Percentiles rank a stretch among this genome's conserved stretches.
These are phyloP conservation scores for Entomortierella chlamydospora DNA, from an alignment of 192 early-diverging fungal genomes.

Conservation along the genomic window DNA sequence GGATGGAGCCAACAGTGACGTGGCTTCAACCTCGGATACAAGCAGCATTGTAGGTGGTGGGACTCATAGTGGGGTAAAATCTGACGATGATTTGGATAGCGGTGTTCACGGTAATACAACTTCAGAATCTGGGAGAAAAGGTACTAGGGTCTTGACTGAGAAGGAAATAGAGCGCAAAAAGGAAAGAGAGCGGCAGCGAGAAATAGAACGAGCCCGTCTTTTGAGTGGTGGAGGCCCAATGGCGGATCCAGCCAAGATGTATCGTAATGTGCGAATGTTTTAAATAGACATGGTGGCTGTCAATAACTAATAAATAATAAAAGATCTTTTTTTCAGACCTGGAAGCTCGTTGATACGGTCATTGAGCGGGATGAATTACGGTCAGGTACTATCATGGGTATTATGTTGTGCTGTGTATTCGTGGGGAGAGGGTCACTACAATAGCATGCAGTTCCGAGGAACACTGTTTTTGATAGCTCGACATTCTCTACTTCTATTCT, in stretches of 20 bases:
- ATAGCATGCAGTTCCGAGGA: too few species aligned
- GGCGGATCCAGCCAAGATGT: constrained; percentile 48
- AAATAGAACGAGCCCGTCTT: constrained; percentile 33
- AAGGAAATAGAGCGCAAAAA: constrained; percentile 27
- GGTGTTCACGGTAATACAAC: neutral
- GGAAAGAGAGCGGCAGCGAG: constrained; percentile 26
- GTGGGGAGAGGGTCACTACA: too few species aligned
- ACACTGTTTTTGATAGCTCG: too few species aligned
- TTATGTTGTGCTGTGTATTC: too few species aligned
- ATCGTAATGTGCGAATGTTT: constrained; percentile 50
- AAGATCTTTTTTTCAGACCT: too few species aligned
- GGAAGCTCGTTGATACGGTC: too few species aligned
- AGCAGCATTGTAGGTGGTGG: constrained; percentile 16
- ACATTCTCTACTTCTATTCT: too few species aligned
- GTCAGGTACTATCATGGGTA: too few species aligned
- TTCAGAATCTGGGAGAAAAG: neutral
- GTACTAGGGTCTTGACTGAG: constrained; percentile 9
- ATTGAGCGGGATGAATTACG: too few species aligned
- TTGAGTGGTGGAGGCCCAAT: constrained; percentile 34
- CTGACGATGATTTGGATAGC: neutral
- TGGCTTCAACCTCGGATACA: constrained; percentile 33
- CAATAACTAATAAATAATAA: too few species aligned
- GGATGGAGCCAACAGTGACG: constrained; percentile 33
- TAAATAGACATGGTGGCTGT: too few species aligned
- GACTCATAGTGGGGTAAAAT: neutral